phyloP scores from a whole-genome alignment of 768 basidiomycete species.

The Coprinopsis cinerea region DNA sequence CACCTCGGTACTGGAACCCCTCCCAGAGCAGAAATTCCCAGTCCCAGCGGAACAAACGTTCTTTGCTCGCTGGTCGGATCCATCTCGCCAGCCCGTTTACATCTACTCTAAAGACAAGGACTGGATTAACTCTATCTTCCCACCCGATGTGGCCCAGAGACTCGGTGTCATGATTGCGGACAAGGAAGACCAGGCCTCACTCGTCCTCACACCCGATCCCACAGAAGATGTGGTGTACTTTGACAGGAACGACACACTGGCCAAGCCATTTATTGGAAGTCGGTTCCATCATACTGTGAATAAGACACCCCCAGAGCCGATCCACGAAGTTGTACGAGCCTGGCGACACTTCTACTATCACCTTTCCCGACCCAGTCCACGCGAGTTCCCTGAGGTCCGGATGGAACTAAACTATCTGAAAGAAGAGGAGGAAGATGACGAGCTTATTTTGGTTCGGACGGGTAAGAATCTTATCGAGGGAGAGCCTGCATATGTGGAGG shows the following conservation, averaged over 20 bases:
- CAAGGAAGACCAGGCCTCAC: slow-evolving; percentile 12
- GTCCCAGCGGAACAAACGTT: slow-evolving; percentile 11
- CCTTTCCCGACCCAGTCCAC: slow-evolving; percentile 18
- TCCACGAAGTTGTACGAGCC: slow-evolving; percentile 17
- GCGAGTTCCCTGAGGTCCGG: slow-evolving; percentile 19
- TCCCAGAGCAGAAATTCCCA: no score
- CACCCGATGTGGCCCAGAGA: slow-evolving; percentile 5
- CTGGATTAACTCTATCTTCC: slow-evolving; percentile 23
- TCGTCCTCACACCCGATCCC: slow-evolving; percentile 17
- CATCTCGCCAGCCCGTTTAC: slow-evolving; percentile 13
- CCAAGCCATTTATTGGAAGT: slow-evolving; percentile 17
- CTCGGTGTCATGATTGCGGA: slow-evolving; percentile 16
- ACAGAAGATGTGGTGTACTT: slow-evolving; percentile 17
- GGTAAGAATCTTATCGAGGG: slow-evolving; percentile 23
- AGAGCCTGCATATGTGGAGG: slow-evolving; percentile 22
- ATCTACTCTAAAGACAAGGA: slow-evolving; percentile 21
- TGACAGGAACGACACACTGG: slow-evolving; percentile 19
- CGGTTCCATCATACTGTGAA: slow-evolving; percentile 16
- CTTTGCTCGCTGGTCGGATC: slow-evolving; percentile 21
- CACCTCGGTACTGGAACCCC: no score
- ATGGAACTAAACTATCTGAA: slow-evolving; percentile 27
- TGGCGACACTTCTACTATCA: slow-evolving; percentile 25
- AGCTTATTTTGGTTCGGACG: slow-evolving; percentile 14
- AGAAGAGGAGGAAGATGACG: slow-evolving; percentile 15
- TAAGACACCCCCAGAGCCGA: slow-evolving; percentile 5